Evolutionary conservation across 2,329 filamentous ascomycete species (phyloP), one percentile per base, ranked within the genome.

Genomic region (Venturia oleaginea): DNA sequence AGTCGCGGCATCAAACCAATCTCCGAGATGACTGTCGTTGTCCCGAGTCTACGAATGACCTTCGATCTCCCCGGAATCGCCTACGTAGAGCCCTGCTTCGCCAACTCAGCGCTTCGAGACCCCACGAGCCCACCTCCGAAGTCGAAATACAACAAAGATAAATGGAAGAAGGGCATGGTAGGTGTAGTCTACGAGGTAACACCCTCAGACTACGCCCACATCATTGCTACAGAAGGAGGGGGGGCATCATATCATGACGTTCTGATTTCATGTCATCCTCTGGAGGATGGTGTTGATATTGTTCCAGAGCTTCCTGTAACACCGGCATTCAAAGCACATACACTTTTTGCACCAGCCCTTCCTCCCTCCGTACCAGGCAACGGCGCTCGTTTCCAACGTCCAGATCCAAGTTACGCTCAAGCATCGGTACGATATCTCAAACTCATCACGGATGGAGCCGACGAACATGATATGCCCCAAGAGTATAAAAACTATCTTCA

Each of bases 101-200:
- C 91, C 65, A 96, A 96, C 71, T 88, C 88, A 2, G 83, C 82
- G 19, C 81, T 81, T 62, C 84, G 88, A 59, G 46, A 67, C 73
- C 57, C 65, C 22, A 67, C 69, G 67, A 3, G 65, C 68, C 10
- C 72, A 75, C 57, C 67, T 76, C 19, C 43, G 46, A 34, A 59
- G 65, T 42, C 57, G 61, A 22, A 59, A 63, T 82, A 83, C 68
- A 78, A 83, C 69, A 83, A 84, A 70, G 78, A 83, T 63, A 78
- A 77, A 63, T 96, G 91, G 92, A 79, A 86, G 67, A 92, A 92
- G 71, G 90, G 91, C 4, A 82, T 99, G 2, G 84, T 97, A 48
- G 94, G 94, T 30, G 91, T 96, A 19, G 94, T 97, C 4, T 99
- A 99, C 78, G 92, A 97, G 77, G 91, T 97, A 37, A 96, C 92